A percentile compares a stretch with the other conserved stretches of the same genome.
These are phyloP conservation scores for Rhodotorula babjevae DNA, from an alignment of 768 basidiomycete genomes.

Conservation along the genomic window DNA sequence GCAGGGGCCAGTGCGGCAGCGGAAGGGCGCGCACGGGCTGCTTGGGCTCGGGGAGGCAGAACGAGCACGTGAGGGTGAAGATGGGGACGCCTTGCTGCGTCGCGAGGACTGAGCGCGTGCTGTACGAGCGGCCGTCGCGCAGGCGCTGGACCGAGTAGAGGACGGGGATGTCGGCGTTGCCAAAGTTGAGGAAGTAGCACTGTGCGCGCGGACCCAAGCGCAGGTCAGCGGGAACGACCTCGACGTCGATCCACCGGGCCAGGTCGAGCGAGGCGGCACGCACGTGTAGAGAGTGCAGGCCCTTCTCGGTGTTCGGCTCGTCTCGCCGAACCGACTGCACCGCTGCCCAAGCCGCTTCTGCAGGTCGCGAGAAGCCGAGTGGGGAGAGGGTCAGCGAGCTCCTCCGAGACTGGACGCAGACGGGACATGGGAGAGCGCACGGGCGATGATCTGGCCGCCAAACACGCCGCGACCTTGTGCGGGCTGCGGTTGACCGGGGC, in stretches of 20 bases:
- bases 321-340: conserved; percentile 32
- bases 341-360: conserved; percentile 39
- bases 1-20: conserved; percentile 23
- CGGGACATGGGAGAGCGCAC: background rate
- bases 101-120: conserved; percentile 40
- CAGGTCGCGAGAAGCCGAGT: background rate
- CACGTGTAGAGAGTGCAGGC: conserved; percentile 39
- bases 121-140: conserved; percentile 40
- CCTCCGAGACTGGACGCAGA: accelerated
- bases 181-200: conserved; percentile 43
- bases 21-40: conserved; percentile 32
- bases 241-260: too few relatives aligned
- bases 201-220: background rate
- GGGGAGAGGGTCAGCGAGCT: background rate
- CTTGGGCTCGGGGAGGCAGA: conserved; percentile 39
- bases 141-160: conserved; percentile 41
- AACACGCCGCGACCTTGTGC: conserved; percentile 34
- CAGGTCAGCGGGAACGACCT: background rate
- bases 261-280: background rate
- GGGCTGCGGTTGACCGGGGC: background rate
- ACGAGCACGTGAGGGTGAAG: conserved; percentile 42
- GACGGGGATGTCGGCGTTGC: conserved; percentile 42
- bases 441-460: conserved; percentile 42
- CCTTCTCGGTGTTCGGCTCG: conserved; percentile 28
- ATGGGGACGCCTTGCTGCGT: conserved; percentile 41